These are phyloP conservation scores for Russula foetens DNA, from an alignment of 768 basidiomycete genomes.

Conservation along the genomic window DNA sequence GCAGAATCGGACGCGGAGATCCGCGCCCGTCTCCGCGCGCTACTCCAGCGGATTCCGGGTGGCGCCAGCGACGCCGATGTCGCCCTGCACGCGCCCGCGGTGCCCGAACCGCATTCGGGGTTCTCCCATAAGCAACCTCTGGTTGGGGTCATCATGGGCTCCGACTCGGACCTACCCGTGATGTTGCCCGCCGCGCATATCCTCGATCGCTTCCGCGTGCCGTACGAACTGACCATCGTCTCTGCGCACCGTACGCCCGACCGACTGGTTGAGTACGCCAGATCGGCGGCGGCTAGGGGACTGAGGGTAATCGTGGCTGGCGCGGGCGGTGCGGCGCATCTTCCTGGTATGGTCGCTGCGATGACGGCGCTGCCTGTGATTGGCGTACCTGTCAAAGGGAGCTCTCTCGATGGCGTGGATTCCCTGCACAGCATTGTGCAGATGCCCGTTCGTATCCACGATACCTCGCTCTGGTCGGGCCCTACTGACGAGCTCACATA, in stretches of 20 bases:
- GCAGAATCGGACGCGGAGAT: slow-evolving; percentile 75
- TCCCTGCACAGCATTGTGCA: slow-evolving; percentile 97
- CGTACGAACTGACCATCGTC: slow-evolving; percentile 92
- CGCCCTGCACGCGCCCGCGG: slow-evolving; percentile 42
- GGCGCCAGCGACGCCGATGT: slow-evolving; percentile 36
- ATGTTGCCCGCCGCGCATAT: slow-evolving; percentile 87
- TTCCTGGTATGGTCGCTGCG: slow-evolving; percentile 97
- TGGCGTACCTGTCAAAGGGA: slow-evolving; percentile 95
- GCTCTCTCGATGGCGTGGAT: slow-evolving; percentile 90
- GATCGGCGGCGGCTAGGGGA: slow-evolving; percentile 59
- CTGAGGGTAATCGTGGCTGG: slow-evolving; percentile 81
- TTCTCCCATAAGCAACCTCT: slow-evolving; percentile 64
- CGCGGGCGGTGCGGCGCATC: slow-evolving; percentile 96
- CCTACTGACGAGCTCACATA: neutral
- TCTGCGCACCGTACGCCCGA: slow-evolving; percentile 95
- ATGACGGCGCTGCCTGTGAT: slow-evolving; percentile 90
- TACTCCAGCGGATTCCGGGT: slow-evolving; percentile 59
- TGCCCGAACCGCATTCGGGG: slow-evolving; percentile 38
- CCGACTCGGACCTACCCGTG: slow-evolving; percentile 92
- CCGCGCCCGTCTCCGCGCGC: slow-evolving; percentile 55
- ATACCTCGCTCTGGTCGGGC: neutral
- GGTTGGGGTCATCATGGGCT: slow-evolving; percentile 96
- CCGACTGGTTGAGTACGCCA: slow-evolving; percentile 74
- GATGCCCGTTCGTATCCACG: slow-evolving; percentile 73
- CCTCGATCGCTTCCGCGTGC: slow-evolving; percentile 71